Base-by-base conservation (phyloP, 163 green algal species). In the Chlorella variabilis region DNA sequence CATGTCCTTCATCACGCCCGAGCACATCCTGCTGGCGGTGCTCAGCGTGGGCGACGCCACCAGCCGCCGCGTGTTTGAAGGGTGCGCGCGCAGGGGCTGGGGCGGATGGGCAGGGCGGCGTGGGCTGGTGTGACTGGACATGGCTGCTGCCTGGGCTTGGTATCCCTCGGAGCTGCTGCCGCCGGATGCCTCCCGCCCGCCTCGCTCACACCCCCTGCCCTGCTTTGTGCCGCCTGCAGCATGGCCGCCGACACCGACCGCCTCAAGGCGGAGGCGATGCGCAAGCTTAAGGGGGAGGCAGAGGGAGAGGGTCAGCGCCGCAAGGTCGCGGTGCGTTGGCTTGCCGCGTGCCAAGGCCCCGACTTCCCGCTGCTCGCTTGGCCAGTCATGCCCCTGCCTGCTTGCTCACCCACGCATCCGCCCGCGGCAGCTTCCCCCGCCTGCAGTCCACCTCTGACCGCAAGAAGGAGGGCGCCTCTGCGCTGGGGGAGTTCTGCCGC, bases 1-100 rank as follows among this genome's bases (percentile, higher is more conserved):
- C 31, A 92, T 97, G 66, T 98, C 98, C 86, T 99, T 99, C 94
- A 99, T 99, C 77, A 97, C 97, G 59, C 99, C 97, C 3, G 97
- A 99, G 93, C 97, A 99, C 93, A 96, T 99, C 49, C 89, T 99
- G 82, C 89, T 99, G 58, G 97, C 96, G 51, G 90, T 99, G 41
- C 92, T 99, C 62, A 87, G 94, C 36, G 97, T 99, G 89, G 96
- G 96, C 39, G 96, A 99, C 88, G 97, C 95, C 56, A 96, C 99
- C 18, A 95, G 95, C 31, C 93, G 95, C 20, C 90, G 95, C 27
- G 96, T 99, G 56, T 86, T 99, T 59, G 96, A 99, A 89, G 97
- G 88, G 90, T 97, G 63, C 45, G 11, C 15, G 45, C 45, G 15
- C 15, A 98, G 95, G 25, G 94, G 69, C 71, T 27, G 58, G 13